Base-by-base conservation (phyloP, 2,329 filamentous ascomycete species). In the Penicillium sp. region DNA sequence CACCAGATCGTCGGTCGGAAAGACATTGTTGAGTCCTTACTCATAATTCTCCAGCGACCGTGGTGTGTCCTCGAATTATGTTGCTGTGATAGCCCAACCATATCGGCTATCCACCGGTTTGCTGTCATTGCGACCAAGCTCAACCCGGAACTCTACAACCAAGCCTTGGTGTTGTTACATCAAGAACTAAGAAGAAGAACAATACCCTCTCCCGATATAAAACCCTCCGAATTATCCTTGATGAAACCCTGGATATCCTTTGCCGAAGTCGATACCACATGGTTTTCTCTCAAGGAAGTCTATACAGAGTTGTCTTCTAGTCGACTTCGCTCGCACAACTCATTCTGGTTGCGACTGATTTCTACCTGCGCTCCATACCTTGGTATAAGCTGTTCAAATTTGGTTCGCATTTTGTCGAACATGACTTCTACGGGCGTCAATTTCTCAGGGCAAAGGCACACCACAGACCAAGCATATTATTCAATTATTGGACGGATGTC, bases 11-110 rank as follows among this genome's bases (percentile, higher is more conserved):
- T 50, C n/a, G 47, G 34, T 8, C 47, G 21, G 6, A n/a, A 25
- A 4, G 7, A 21, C 2, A 16, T 29, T 23, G 15, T 27, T 19
- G 34, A 40, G 15, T 50, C 47, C 10, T 27, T 50, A 15, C 23
- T 50, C 13, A 15, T 39, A 4, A 29, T 50, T 16, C 47, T 50
- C 34, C 47, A 50, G 34, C 47, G 47, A 16, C 47, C 34, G 21
- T 50, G 47, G 47, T 50, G 34, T 50, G 23, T 50, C 16, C 47
- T 50, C 11, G 47, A 39, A 9, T 7, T 50, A 39, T 50, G 47
- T 39, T 50, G 47, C 25, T 50, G 34, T 21, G n/a, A 50, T 27
- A 39, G 7, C 16, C 13, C 4, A 2, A 23, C n/a, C 13, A 27
- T 50, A 50, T 50, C 47, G 7, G 47, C 34, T 2, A 39, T 50